Evolutionary conservation across 805 yeast species (phyloP).

Genomic region (Starmerella asiatica): DNA sequence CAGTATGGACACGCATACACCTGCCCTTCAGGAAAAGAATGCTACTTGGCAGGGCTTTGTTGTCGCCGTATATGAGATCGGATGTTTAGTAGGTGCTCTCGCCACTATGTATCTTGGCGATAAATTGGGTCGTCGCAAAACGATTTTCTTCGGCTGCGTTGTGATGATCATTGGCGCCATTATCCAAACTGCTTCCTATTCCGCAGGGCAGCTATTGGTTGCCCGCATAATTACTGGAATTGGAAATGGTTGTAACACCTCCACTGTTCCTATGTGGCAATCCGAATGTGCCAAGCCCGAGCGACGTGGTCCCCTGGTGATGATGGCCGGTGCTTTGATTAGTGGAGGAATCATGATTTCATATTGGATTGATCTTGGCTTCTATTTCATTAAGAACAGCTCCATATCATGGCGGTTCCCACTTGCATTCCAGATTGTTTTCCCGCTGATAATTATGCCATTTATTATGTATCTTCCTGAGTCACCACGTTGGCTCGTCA

Average conservation of each 20-base stretch:
- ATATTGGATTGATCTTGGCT: conserved; percentile 57
- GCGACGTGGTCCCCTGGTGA: conserved; percentile 48
- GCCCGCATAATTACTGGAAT: conserved; percentile 57
- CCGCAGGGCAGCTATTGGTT: conserved; percentile 50
- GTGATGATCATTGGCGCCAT: conserved; percentile 45
- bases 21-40: conserved; percentile 5
- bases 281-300: conserved; percentile 52
- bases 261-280: conserved; percentile 66
- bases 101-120: conserved; percentile 47
- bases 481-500: conserved; percentile 70
- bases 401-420: conserved; percentile 57
- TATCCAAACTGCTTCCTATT: conserved; percentile 42
- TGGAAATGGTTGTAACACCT: conserved; percentile 60
- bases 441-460: conserved; percentile 15
- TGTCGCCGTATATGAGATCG: conserved; percentile 41
- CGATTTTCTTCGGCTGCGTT: conserved; percentile 35
- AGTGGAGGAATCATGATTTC: conserved; percentile 58
- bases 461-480: conserved; percentile 53
- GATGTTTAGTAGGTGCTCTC: conserved; percentile 55
- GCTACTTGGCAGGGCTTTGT: conserved; percentile 24
- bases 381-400: conserved; percentile 45
- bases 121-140: conserved; percentile 41
- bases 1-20: conserved; percentile 13
- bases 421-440: conserved; percentile 40
- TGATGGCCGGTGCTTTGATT: conserved; percentile 50